phyloP scores from a whole-genome alignment of 352 stramenopile genomes.

The Globisporangium lucens region DNA sequence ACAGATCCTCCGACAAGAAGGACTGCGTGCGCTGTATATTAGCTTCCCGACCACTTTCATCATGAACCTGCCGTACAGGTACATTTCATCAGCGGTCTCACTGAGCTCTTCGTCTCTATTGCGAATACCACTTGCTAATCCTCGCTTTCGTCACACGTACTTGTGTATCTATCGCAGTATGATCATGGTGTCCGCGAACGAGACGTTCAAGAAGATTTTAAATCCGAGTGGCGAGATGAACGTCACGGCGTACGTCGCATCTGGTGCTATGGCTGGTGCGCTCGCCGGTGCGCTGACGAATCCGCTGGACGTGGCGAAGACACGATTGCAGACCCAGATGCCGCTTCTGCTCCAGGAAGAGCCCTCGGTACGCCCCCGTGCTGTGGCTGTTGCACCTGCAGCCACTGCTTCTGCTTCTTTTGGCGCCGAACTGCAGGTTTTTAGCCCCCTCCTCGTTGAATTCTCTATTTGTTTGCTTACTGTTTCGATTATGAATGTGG shows the following conservation, averaged over 20 bases:
- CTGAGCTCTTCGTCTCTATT: not conserved
- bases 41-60: constrained; percentile 97
- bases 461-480: constrained; percentile 13
- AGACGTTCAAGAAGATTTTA: constrained; percentile 94
- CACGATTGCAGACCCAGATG: constrained; percentile 94
- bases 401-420: constrained; percentile 19
- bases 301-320: constrained; percentile 99
- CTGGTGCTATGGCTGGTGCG: constrained; percentile 91
- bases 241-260: constrained; percentile 90
- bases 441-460: constrained; percentile 28
- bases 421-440: constrained; percentile 52
- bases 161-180: constrained; percentile 52
- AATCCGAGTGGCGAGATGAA: constrained; percentile 88
- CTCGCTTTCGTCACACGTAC: not conserved
- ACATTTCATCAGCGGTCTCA: not conserved
- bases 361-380: constrained; percentile 45
- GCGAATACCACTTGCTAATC: not conserved
- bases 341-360: constrained; percentile 55
- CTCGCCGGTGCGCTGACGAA: constrained; percentile 92
- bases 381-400: constrained; percentile 15
- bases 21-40: constrained; percentile 86
- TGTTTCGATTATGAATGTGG: constrained; percentile 22
- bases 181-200: constrained; percentile 98
- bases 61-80: constrained; percentile 98
- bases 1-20: constrained; percentile 78